Evolutionary conservation across 1,284 basidiomycete species (phyloP).

Genomic region (Xerocomus nothofagi): DNA sequence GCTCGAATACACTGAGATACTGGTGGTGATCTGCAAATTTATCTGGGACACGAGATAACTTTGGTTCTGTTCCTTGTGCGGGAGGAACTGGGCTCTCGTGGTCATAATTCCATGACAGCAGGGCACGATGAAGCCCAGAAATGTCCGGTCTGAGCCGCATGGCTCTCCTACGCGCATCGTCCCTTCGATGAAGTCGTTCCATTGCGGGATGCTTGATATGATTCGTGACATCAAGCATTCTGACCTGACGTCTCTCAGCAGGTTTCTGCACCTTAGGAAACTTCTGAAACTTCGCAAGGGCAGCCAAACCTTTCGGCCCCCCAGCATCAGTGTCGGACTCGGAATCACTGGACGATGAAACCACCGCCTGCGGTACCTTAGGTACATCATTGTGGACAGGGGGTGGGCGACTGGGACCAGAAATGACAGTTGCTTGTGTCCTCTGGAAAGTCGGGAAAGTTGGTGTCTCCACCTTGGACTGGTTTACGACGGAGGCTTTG

Average conservation of each 20-base stretch:
- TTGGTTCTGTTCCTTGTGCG: constrained; percentile 37
- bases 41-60: constrained; percentile 55
- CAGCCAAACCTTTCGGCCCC: constrained; percentile 49
- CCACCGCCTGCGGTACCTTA: constrained; percentile 17
- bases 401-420: constrained; percentile 18
- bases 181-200: constrained; percentile 53
- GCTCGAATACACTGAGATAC: constrained; percentile 80
- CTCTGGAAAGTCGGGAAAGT: constrained; percentile 40
- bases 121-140: constrained; percentile 72
- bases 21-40: constrained; percentile 66
- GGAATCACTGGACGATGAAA: constrained; percentile 45
- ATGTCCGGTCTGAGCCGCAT: constrained; percentile 84
- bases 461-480: constrained; percentile 34
- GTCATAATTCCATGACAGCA: constrained; percentile 88
- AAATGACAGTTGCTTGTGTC: constrained; percentile 10
- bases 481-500: constrained; percentile 36
- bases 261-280: constrained; percentile 59
- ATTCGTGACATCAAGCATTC: constrained; percentile 61
- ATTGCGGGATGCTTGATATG: constrained; percentile 43
- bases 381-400: constrained; percentile 30
- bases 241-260: constrained; percentile 65
- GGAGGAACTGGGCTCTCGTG: constrained; percentile 65
- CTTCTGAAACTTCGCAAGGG: constrained; percentile 63
- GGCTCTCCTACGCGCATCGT: constrained; percentile 63
- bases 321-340: constrained; percentile 57